phyloP scores from a whole-genome alignment of 257 asterid genomes.

The Solanum gandarillasii region DNA sequence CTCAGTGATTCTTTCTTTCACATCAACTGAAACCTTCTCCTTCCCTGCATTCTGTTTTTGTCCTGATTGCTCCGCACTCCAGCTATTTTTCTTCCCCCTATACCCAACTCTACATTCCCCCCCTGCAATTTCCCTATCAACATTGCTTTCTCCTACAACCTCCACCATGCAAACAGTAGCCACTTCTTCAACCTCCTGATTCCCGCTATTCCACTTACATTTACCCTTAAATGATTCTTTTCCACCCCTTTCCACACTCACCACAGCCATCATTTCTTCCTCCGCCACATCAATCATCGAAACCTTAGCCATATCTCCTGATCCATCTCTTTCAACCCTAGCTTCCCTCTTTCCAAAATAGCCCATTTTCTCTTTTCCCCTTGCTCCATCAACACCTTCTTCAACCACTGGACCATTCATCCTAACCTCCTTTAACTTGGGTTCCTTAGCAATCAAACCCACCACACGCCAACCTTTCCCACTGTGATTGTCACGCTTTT shows the following conservation, averaged over 20 bases:
- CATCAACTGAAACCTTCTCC: constrained; percentile 2
- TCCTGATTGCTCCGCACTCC: background rate
- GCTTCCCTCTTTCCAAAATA: background rate
- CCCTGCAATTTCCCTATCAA: background rate
- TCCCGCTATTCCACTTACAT: background rate
- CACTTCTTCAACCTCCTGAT: background rate
- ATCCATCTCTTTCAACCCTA: background rate
- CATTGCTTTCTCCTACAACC: constrained; percentile 4
- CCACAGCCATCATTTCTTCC: background rate
- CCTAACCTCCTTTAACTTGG: constrained; percentile 17
- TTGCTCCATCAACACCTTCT: background rate
- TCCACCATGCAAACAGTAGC: constrained; percentile 3
- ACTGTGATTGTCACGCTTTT: background rate
- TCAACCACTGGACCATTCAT: background rate
- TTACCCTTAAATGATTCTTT: background rate
- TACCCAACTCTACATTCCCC: constrained; percentile 5
- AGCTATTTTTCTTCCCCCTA: background rate
- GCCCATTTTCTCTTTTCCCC: background rate
- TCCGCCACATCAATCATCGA: background rate
- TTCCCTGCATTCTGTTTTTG: background rate
- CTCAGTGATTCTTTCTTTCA: background rate
- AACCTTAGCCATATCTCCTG: background rate
- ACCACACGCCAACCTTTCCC: background rate
- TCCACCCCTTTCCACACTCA: background rate
- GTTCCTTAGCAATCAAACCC: constrained; percentile 2